Evolutionary conservation across 495 filamentous ascomycete genomes (phyloP).

Genomic region (Sabuloglossum arenarium): DNA sequence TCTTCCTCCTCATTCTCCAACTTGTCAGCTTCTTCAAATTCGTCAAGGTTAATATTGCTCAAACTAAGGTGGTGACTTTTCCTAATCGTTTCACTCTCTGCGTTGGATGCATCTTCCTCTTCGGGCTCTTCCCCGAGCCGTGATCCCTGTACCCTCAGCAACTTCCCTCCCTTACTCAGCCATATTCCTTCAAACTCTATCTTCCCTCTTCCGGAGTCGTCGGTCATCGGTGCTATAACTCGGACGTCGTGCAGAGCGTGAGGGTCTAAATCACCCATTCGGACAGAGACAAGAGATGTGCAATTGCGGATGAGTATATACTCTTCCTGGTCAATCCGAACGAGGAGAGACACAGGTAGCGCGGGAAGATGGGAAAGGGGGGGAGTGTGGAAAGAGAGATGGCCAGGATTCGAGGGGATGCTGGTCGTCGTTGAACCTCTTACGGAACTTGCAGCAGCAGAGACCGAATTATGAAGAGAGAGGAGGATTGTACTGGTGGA

Average conservation of each 20-base stretch:
- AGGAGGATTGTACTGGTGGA: slow-evolving; percentile 16
- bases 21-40: not conserved
- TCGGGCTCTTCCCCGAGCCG: slow-evolving; percentile 9
- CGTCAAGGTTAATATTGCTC: not conserved
- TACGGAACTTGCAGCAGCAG: not conserved
- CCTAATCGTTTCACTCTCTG: slow-evolving; percentile 12
- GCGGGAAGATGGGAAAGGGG: slow-evolving; percentile 11
- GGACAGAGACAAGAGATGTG: slow-evolving; percentile 13
- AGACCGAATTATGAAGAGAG: slow-evolving; percentile 16
- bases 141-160: slow-evolving; percentile 13
- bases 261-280: slow-evolving; percentile 12
- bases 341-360: slow-evolving; percentile 17
- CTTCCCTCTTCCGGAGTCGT: slow-evolving; percentile 13
- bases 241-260: slow-evolving; percentile 14
- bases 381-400: slow-evolving; percentile 12
- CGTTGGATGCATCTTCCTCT: slow-evolving; percentile 10
- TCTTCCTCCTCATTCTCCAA: not conserved
- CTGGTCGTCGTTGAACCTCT: not conserved
- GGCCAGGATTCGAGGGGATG: slow-evolving; percentile 4
- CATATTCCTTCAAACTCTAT: slow-evolving; percentile 20
- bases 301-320: slow-evolving; percentile 17
- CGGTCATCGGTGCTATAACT: slow-evolving; percentile 19
- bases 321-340: slow-evolving; percentile 18
- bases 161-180: slow-evolving; percentile 17
- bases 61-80: slow-evolving; percentile 8